phyloP scores from a whole-genome alignment of 306 rosid species.

The Gillenia trifoliata region DNA sequence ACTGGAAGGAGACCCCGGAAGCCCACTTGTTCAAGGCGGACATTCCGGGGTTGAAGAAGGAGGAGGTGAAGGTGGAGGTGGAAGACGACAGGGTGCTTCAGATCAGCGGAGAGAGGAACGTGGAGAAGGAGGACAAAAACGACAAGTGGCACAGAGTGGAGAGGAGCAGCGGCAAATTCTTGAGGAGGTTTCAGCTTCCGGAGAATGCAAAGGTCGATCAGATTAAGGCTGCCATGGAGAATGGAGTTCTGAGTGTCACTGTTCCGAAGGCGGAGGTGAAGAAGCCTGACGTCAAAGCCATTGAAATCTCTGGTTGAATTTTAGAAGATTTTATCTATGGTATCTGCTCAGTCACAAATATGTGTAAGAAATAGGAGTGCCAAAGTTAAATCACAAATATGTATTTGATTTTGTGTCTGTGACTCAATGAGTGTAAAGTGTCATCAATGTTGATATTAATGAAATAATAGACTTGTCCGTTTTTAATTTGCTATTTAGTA shows the following conservation, averaged over 20 bases:
- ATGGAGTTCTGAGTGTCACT: constrained; percentile 31
- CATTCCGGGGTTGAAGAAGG: constrained; percentile 22
- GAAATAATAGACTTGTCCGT: too few relatives aligned
- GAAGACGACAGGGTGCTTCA: constrained; percentile 31
- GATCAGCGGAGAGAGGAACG: constrained; percentile 32
- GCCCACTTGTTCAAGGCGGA: constrained; percentile 33
- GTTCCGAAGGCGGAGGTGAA: constrained; percentile 23
- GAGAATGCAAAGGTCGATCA: constrained; percentile 26
- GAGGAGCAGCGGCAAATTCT: constrained; percentile 30
- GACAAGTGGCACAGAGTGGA: constrained; percentile 38
- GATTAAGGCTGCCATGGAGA: constrained; percentile 31
- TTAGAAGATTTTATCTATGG: too few relatives aligned
- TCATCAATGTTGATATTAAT: too few relatives aligned
- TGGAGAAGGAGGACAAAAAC: constrained; percentile 34
- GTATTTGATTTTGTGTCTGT: too few relatives aligned
- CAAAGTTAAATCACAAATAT: too few relatives aligned
- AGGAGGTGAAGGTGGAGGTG: constrained; percentile 32
- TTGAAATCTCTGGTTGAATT: constrained; percentile 23
- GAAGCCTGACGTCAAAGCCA: constrained; percentile 27
- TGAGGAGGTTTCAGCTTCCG: constrained; percentile 30
- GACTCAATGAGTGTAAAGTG: too few relatives aligned
- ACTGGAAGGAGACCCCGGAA: constrained; percentile 38
- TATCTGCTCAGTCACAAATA: too few relatives aligned
- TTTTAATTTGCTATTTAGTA: too few relatives aligned
- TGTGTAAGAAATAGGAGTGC: too few relatives aligned